Percentiles rank a stretch among this genome's conserved stretches.
phyloP scores from a whole-genome alignment of 2,329 filamentous ascomycete genomes.

The Colletotrichum liaoningense region DNA sequence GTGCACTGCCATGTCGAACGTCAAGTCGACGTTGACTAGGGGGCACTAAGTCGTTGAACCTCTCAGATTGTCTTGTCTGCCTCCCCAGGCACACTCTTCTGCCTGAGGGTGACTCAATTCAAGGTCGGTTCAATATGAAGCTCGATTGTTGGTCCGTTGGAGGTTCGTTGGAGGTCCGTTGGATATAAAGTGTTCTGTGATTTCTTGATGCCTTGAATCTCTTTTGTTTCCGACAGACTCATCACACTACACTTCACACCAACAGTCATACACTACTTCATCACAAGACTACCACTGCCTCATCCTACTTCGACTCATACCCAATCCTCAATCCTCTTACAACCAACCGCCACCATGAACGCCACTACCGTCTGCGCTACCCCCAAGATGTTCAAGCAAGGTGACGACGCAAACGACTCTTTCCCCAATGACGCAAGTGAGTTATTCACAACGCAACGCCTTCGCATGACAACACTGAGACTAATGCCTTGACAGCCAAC shows the following conservation, averaged over 20 bases:
- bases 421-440: too few relatives aligned
- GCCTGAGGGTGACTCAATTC: not conserved
- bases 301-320: not conserved
- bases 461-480: too few relatives aligned
- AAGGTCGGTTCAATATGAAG: not conserved
- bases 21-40: too few relatives aligned
- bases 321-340: not conserved
- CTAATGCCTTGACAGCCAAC: too few relatives aligned
- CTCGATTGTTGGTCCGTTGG: not conserved
- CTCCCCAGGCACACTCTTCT: not conserved
- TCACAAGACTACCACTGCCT: not conserved
- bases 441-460: too few relatives aligned
- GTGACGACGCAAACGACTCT: too few relatives aligned
- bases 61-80: slow-evolving; percentile 11
- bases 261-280: not conserved
- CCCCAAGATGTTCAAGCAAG: too few relatives aligned
- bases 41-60: not conserved
- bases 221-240: not conserved
- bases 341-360: not conserved
- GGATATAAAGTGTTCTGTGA: not conserved
- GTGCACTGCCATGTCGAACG: not conserved
- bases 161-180: not conserved
- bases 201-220: not conserved
- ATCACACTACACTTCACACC: not conserved
- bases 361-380: not conserved